phyloP scores from a whole-genome alignment of 2,329 filamentous ascomycete genomes.

The Ascochyta lentis region DNA sequence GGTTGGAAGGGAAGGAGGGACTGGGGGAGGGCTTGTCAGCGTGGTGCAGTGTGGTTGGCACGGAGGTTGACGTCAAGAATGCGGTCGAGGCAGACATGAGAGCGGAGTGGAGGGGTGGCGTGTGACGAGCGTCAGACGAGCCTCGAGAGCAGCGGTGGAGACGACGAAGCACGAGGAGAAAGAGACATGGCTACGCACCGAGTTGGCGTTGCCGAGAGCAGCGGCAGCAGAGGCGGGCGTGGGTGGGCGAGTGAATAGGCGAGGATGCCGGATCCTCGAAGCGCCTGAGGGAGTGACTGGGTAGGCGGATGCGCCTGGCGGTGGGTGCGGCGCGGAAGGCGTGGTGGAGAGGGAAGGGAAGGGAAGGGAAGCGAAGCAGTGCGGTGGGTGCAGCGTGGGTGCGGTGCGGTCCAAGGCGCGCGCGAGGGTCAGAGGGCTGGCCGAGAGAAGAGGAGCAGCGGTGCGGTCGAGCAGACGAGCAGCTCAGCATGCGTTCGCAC shows the following conservation, averaged over 20 bases:
- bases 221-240: constrained; percentile 17
- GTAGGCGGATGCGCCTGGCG: constrained; percentile 34
- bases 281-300: constrained; percentile 49
- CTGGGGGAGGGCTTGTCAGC: constrained; percentile 47
- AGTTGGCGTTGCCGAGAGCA: constrained; percentile 36
- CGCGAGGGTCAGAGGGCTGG: neutral
- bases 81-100: constrained; percentile 30
- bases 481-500: constrained; percentile 3
- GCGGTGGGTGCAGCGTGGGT: neutral
- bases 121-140: neutral
- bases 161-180: constrained; percentile 22
- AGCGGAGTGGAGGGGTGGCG: constrained; percentile 13
- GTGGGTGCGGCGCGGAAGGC: constrained; percentile 1
- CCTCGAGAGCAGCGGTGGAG: constrained; percentile 5
- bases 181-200: constrained; percentile 42
- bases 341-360: neutral
- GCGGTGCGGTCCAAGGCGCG: neutral
- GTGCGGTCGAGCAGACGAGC: neutral
- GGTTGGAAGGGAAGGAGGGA: constrained; percentile 43
- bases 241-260: constrained; percentile 43
- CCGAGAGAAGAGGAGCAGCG: neutral
- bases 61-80: constrained; percentile 1
- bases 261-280: constrained; percentile 54
- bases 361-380: neutral
- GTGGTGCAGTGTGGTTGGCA: constrained; percentile 26